phyloP scores from a whole-genome alignment of 2,329 filamentous ascomycete species.

The Dryadomyces quercus-mongolicae region DNA sequence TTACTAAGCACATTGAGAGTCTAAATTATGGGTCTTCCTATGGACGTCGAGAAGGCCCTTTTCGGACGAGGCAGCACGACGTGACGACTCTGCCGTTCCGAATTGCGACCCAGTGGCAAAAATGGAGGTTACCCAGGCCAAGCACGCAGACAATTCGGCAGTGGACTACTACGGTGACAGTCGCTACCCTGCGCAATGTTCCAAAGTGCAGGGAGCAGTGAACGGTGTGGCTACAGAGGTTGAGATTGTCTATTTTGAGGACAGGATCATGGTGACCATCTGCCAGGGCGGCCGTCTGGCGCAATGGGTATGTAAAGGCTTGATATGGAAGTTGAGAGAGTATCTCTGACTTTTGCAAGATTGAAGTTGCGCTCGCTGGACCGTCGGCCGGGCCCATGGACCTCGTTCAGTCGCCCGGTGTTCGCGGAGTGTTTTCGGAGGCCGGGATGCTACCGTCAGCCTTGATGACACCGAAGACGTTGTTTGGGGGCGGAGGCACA shows the following conservation, averaged over 20 bases:
- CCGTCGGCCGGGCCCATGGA: slow-evolving; percentile 53
- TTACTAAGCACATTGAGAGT: no score
- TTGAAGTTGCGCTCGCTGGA: slow-evolving; percentile 67
- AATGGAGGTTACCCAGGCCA: no score
- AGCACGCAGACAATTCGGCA: no score
- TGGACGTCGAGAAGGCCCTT: no score
- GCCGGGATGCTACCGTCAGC: slow-evolving; percentile 52
- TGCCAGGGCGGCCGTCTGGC: slow-evolving; percentile 75
- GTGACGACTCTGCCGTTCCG: no score
- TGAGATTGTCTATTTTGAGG: slow-evolving; percentile 61
- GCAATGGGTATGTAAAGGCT: slow-evolving; percentile 77
- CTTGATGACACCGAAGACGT: slow-evolving; percentile 73
- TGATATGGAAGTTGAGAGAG: not conserved
- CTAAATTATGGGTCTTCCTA: no score
- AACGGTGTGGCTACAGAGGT: slow-evolving; percentile 61
- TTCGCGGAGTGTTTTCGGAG: slow-evolving; percentile 16
- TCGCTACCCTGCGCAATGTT: slow-evolving; percentile 41
- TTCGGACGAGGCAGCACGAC: no score
- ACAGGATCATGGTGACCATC: slow-evolving; percentile 84
- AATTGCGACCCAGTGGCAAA: no score
- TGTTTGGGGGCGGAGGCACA: slow-evolving; percentile 71
- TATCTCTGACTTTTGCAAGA: slow-evolving; percentile 27
- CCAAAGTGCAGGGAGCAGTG: slow-evolving; percentile 45
- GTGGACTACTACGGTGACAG: slow-evolving; percentile 13
- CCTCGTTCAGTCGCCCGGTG: slow-evolving; percentile 37